phyloP scores from a whole-genome alignment of 257 asterid species.

The Capsicum rhomboideum region DNA sequence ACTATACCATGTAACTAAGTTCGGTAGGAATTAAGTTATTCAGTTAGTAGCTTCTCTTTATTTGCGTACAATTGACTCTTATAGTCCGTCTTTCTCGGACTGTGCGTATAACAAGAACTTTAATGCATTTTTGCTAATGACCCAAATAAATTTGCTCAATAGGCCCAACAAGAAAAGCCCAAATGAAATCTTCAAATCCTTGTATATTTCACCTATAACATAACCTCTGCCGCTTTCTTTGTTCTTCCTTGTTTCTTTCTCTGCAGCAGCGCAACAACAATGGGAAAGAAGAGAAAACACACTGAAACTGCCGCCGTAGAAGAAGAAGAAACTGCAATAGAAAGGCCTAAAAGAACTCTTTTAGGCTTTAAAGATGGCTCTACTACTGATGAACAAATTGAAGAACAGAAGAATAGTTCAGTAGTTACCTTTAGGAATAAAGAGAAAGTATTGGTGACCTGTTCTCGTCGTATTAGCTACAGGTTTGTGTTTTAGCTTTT shows the following conservation, averaged over 20 bases:
- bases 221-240: background rate
- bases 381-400: conserved; percentile 6
- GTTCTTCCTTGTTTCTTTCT: background rate
- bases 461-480: conserved; percentile 83
- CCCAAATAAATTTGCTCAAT: too few species aligned
- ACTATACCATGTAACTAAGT: too few species aligned
- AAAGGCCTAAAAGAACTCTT: conserved; percentile 80
- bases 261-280: too few species aligned
- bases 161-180: too few species aligned
- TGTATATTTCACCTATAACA: too few species aligned
- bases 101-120: too few species aligned
- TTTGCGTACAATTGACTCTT: too few species aligned
- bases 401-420: conserved; percentile 3
- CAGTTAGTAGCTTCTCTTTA: too few species aligned
- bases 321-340: conserved; percentile 51
- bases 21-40: too few species aligned
- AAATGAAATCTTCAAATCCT: too few species aligned
- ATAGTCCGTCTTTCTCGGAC: too few species aligned
- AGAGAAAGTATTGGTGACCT: conserved; percentile 83
- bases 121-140: too few species aligned
- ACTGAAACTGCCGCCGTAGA: conserved; percentile 29
- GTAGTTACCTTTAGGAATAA: conserved; percentile 47
- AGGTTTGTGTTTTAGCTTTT: conserved; percentile 31
- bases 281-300: conserved; percentile 84
- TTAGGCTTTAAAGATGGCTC: conserved; percentile 62